Percentiles rank a stretch among this genome's conserved stretches.
Conservation (phyloP, 2,329 filamentous ascomycete genomes). For the Ambrosiella beaveri region DNA sequence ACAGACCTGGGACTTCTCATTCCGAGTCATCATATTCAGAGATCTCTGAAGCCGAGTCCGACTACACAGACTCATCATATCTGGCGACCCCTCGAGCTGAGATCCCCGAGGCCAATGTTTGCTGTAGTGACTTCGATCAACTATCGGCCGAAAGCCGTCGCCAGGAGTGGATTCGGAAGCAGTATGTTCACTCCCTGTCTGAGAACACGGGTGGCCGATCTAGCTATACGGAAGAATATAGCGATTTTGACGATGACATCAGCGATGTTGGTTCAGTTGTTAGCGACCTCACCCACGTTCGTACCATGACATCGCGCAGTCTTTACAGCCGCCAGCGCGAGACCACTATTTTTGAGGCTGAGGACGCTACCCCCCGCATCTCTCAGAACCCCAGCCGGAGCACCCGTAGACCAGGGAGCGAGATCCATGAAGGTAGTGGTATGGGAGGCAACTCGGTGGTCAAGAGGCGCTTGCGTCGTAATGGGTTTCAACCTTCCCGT, state of each 20-base stretch:
- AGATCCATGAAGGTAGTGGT: slow-evolving; percentile 21
- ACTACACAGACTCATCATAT: slow-evolving; percentile 11
- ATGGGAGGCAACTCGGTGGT: slow-evolving; percentile 17
- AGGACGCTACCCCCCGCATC: slow-evolving; percentile 9
- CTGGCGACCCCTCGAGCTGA: slow-evolving; percentile 7
- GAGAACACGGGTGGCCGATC: background rate
- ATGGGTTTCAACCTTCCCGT: slow-evolving; percentile 18
- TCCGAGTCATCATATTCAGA: slow-evolving; percentile 11
- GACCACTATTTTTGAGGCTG: slow-evolving; percentile 11
- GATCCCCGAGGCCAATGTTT: slow-evolving; percentile 1
- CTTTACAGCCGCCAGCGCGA: slow-evolving; percentile 11
- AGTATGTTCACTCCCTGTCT: slow-evolving; percentile 12
- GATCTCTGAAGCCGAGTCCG: slow-evolving; percentile 9
- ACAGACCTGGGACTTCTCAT: slow-evolving; percentile 11
- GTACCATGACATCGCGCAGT: slow-evolving; percentile 12
- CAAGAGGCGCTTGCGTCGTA: slow-evolving; percentile 20
- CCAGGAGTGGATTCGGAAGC: slow-evolving; percentile 12
- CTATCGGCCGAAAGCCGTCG: slow-evolving; percentile 10
- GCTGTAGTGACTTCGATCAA: slow-evolving; percentile 2
- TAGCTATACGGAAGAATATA: slow-evolving; percentile 8
- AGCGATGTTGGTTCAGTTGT: slow-evolving; percentile 12
- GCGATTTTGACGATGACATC: slow-evolving; percentile 11
- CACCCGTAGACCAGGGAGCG: slow-evolving; percentile 14
- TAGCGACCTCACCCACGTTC: slow-evolving; percentile 12
- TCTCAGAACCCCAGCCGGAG: slow-evolving; percentile 5